A percentile compares a stretch with the other conserved stretches of the same genome.
Conservation (phyloP, 1,284 basidiomycete species). For the Leccinum huronense region DNA sequence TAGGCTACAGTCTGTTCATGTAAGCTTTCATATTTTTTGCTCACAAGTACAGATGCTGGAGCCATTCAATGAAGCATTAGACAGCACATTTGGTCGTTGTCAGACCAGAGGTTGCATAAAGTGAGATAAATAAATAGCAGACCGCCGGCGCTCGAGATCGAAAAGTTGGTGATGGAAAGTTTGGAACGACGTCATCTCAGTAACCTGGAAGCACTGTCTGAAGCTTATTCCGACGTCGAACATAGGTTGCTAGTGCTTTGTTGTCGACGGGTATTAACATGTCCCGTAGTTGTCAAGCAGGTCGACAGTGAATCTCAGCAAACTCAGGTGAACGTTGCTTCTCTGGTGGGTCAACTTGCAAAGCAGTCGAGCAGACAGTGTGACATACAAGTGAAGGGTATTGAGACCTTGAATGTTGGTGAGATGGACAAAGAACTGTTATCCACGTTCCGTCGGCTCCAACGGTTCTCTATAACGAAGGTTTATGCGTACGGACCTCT, state of each 20-base stretch:
- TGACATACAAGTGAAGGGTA: constrained; percentile 45
- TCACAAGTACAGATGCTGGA: constrained; percentile 54
- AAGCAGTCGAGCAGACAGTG: constrained; percentile 42
- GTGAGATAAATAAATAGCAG: constrained; percentile 66
- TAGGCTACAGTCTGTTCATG: not conserved
- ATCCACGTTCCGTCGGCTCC: not conserved
- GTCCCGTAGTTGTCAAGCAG: constrained; percentile 15
- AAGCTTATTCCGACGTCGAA: constrained; percentile 2
- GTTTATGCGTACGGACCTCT: constrained; percentile 47
- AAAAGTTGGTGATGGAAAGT: constrained; percentile 40
- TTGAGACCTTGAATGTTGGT: constrained; percentile 40
- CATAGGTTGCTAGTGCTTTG: constrained; percentile 13
- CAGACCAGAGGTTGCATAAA: constrained; percentile 56
- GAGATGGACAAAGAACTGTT: not conserved
- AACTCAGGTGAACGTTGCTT: constrained; percentile 24
- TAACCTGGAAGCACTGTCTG: constrained; percentile 9
- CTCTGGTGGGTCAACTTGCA: constrained; percentile 46
- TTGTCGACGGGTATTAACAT: constrained; percentile 10
- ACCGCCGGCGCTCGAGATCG: constrained; percentile 58
- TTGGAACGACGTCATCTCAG: constrained; percentile 20
- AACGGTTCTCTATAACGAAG: not conserved
- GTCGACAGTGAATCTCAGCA: constrained; percentile 18
- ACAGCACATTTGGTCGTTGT: constrained; percentile 70
- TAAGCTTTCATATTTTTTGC: not conserved
- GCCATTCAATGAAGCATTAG: constrained; percentile 77